Percentiles rank a stretch among this genome's conserved stretches.
These are phyloP conservation scores for Fragaria iinumae DNA, from an alignment of 306 rosid genomes.

Conservation along the genomic window DNA sequence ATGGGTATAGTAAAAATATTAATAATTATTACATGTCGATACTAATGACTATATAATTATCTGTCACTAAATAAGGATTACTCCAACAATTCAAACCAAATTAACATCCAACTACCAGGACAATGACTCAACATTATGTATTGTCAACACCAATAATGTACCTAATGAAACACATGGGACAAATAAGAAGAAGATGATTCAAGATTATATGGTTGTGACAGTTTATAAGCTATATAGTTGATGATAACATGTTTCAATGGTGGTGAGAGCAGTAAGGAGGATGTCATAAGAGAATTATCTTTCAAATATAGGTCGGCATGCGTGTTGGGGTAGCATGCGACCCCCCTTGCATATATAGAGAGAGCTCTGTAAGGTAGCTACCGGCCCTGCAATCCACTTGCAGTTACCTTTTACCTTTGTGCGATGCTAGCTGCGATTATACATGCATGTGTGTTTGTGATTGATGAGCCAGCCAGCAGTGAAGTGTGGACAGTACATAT, in stretches of 20 bases:
- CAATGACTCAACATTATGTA: neutral
- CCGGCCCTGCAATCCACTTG: constrained; percentile 15
- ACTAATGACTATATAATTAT: no score
- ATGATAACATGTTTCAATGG: constrained; percentile 10
- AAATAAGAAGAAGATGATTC: neutral
- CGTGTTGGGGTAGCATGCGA: neutral
- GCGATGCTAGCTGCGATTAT: no score
- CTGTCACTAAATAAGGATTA: no score
- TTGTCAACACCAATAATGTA: neutral
- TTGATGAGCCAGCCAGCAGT: neutral
- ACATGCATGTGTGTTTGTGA: no score
- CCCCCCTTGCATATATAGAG: neutral
- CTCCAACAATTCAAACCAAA: no score
- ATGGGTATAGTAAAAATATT: no score
- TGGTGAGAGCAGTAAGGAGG: constrained; percentile 3
- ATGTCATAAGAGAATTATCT: neutral
- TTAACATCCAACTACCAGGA: neutral
- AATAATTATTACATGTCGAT: no score
- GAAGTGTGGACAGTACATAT: neutral
- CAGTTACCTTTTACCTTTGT: neutral
- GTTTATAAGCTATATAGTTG: neutral
- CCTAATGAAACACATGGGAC: neutral
- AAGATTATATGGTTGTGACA: neutral
- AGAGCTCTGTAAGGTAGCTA: neutral
- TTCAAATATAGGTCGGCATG: neutral